phyloP scores from a whole-genome alignment of 192 early-diverging fungal genomes.

The Linnemannia elongata region DNA sequence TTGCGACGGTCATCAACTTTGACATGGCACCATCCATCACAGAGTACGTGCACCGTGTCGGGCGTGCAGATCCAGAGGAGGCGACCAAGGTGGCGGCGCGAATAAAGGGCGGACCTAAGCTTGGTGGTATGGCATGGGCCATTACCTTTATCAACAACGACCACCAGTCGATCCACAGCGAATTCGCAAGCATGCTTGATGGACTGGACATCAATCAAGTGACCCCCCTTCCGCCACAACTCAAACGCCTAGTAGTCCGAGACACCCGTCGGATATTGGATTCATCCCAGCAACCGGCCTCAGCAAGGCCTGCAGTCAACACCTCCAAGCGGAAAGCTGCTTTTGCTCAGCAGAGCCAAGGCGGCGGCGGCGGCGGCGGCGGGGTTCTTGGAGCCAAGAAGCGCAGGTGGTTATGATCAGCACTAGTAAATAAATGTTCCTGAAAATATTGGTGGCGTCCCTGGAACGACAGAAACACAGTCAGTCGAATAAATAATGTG shows the following conservation, averaged over 20 bases:
- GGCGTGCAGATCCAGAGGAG: constrained; percentile 57
- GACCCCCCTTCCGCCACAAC: constrained; percentile 63
- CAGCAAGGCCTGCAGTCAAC: neutral
- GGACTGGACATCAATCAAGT: constrained; percentile 53
- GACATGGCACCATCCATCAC: constrained; percentile 70
- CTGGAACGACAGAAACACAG: neutral
- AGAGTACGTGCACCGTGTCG: constrained; percentile 71
- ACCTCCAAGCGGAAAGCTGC: constrained; percentile 12
- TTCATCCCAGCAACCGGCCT: neutral
- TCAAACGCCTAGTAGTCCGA: constrained; percentile 24
- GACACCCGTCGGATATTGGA: too few relatives aligned
- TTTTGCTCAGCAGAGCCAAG: neutral
- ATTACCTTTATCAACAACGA: constrained; percentile 74
- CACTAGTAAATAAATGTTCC: neutral
- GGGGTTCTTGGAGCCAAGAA: neutral
- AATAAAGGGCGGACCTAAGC: constrained; percentile 39
- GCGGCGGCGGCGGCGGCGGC: neutral
- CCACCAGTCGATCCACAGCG: constrained; percentile 56
- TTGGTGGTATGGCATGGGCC: constrained; percentile 61
- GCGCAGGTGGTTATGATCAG: neutral
- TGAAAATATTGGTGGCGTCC: neutral
- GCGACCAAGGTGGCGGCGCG: constrained; percentile 35
- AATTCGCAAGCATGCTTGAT: constrained; percentile 62
- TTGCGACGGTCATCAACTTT: constrained; percentile 68
- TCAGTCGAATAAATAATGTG: neutral